phyloP scores from a whole-genome alignment of 208 protist species.

The Leishmania martiniquensis region DNA sequence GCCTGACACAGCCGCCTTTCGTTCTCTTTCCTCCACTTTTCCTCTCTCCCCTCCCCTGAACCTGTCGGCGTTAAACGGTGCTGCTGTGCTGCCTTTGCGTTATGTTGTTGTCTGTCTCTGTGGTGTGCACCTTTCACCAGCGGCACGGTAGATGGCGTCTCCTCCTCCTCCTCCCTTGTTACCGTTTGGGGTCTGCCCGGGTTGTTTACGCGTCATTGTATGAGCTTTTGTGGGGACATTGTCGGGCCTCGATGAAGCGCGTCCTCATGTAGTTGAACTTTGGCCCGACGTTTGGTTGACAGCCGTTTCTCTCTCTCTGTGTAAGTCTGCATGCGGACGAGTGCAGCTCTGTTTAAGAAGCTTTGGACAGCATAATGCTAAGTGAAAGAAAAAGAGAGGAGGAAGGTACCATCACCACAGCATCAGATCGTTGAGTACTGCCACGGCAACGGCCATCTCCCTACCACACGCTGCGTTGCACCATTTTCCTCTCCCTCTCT shows the following conservation, averaged over 20 bases:
- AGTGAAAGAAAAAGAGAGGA: not conserved
- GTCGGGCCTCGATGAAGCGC: not conserved
- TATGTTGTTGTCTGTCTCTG: not conserved
- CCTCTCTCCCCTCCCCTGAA: not conserved
- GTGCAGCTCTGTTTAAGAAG: too few species aligned
- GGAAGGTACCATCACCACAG: too few species aligned
- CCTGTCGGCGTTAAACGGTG: not conserved
- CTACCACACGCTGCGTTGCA: too few species aligned
- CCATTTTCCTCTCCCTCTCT: too few species aligned
- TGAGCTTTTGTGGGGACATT: not conserved
- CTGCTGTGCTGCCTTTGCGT: not conserved
- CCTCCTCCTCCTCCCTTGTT: not conserved
- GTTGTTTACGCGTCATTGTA: not conserved
- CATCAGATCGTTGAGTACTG: too few species aligned
- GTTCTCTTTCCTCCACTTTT: not conserved
- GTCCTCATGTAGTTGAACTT: not conserved
- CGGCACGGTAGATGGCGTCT: not conserved
- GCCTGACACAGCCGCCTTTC: too few species aligned
- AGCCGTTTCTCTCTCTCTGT: too few species aligned
- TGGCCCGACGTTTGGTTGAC: not conserved
- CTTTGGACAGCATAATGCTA: not conserved
- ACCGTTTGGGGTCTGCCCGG: not conserved
- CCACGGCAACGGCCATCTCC: too few species aligned
- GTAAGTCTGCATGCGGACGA: not conserved
- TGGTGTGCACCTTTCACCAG: not conserved